These are phyloP conservation scores for Saccharum spontaneum DNA, from an alignment of 176 grass and related monocot genomes.

Conservation along the genomic window DNA sequence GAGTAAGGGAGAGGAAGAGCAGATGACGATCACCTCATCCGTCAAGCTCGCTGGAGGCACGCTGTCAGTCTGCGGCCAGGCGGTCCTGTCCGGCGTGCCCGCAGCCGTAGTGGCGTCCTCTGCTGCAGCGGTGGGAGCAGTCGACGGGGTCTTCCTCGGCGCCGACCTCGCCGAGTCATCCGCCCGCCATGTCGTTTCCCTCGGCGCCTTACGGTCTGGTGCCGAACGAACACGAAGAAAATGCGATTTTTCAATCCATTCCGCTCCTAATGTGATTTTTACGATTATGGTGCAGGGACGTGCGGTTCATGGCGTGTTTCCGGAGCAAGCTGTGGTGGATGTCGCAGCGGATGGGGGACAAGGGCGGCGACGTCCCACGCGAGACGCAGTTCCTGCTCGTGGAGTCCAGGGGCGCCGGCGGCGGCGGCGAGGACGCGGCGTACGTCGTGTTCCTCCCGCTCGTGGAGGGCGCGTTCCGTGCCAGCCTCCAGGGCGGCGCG, in stretches of 20 bases:
- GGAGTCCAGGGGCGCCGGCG: constrained; percentile 47
- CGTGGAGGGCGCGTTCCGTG: constrained; percentile 75
- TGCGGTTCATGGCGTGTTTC: constrained; percentile 80
- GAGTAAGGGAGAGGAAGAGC: neutral
- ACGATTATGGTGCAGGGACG: constrained; percentile 32
- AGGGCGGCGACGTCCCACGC: constrained; percentile 73
- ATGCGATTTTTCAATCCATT: neutral
- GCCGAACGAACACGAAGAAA: too few species aligned
- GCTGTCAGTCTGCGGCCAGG: constrained; percentile 46
- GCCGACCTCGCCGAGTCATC: constrained; percentile 41
- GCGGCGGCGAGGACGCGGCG: constrained; percentile 9
- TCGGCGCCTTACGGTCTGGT: constrained; percentile 61
- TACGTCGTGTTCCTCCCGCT: constrained; percentile 92
- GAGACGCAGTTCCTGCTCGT: constrained; percentile 94
- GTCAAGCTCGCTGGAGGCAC: constrained; percentile 55
- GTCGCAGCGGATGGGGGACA: constrained; percentile 82
- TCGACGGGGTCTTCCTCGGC: constrained; percentile 86
- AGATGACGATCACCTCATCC: constrained; percentile 72
- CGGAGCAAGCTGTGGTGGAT: constrained; percentile 99
- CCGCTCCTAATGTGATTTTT: neutral
- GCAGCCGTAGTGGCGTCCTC: constrained; percentile 49
- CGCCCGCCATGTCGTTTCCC: constrained; percentile 65
- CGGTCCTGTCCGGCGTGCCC: constrained; percentile 64
- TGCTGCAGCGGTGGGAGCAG: constrained; percentile 40
- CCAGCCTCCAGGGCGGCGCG: constrained; percentile 76